Percentiles rank a stretch among this genome's conserved stretches.
phyloP scores from a whole-genome alignment of 2,329 filamentous ascomycete genomes.

The Alternaria triticina region DNA sequence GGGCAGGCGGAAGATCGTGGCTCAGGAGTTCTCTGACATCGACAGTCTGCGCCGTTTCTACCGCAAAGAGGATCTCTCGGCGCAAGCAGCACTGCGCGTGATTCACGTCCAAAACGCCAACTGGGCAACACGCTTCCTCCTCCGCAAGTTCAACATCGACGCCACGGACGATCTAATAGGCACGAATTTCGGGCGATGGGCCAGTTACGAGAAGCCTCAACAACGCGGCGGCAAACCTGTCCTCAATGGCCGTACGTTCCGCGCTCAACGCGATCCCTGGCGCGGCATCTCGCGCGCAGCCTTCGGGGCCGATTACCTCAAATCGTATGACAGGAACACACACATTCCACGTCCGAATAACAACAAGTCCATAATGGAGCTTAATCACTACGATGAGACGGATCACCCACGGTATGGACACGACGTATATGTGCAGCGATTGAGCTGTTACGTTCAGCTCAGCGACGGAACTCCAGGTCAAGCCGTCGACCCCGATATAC shows the following conservation, averaged over 20 bases:
- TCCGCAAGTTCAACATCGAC: conserved; percentile 61
- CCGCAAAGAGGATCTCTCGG: conserved; percentile 41
- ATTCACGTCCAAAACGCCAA: conserved; percentile 61
- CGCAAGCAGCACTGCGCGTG: conserved; percentile 47
- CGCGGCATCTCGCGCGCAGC: conserved; percentile 57
- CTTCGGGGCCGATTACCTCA: conserved; percentile 61
- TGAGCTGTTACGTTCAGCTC: conserved; percentile 59
- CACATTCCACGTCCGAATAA: conserved; percentile 24
- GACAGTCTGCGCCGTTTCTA: conserved; percentile 55
- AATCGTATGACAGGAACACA: conserved; percentile 49
- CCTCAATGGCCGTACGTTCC: conserved; percentile 59
- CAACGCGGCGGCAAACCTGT: conserved; percentile 59
- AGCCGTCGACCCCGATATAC: conserved; percentile 51
- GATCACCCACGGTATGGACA: conserved; percentile 55
- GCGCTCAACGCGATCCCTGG: conserved; percentile 59
- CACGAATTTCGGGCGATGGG: conserved; percentile 58
- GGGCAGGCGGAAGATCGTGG: conserved; percentile 53
- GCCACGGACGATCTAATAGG: conserved; percentile 56
- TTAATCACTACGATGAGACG: conserved; percentile 56
- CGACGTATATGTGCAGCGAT: conserved; percentile 58
- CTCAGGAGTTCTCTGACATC: conserved; percentile 57
- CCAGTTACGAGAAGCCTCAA: conserved; percentile 55
- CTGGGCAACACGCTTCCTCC: conserved; percentile 58
- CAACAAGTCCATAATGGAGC: conserved; percentile 56
- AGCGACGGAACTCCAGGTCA: conserved; percentile 50